phyloP scores from a whole-genome alignment of 257 asterid species.

The Solanum pennellii region DNA sequence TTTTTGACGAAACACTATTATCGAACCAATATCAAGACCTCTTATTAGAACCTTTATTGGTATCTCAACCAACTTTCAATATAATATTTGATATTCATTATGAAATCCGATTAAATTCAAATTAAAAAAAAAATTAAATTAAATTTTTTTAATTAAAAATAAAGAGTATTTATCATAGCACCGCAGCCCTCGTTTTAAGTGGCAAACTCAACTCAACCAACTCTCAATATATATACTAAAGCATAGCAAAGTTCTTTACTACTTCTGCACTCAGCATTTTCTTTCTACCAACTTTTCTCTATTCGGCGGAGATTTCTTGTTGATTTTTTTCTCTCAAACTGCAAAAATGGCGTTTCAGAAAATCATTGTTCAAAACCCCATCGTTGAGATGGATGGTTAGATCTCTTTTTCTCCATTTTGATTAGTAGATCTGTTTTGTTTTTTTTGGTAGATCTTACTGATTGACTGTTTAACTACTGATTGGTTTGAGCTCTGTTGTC shows the following conservation, averaged over 20 bases:
- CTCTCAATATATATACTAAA: background rate
- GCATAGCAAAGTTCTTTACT: background rate
- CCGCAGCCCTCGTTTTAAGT: background rate
- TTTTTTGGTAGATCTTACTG: background rate
- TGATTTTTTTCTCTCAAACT: background rate
- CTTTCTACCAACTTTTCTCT: background rate
- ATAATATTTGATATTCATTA: too few species aligned
- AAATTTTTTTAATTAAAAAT: too few species aligned
- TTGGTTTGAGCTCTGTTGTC: background rate
- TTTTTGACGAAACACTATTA: too few species aligned
- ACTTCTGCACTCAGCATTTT: background rate
- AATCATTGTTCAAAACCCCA: slow-evolving; percentile 95
- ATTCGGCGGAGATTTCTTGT: background rate
- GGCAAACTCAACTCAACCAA: background rate
- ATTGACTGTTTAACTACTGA: background rate
- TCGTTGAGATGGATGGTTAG: slow-evolving; percentile 99
- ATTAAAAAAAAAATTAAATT: background rate
- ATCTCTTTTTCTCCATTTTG: slow-evolving; percentile 13
- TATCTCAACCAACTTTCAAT: too few species aligned
- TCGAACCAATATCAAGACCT: too few species aligned
- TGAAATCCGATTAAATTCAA: too few species aligned
- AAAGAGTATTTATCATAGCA: background rate
- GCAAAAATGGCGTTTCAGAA: slow-evolving; percentile 54
- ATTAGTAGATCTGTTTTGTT: background rate
- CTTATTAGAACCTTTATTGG: too few species aligned